Conservation (phyloP, 305 asterid species). For the Salvia sclarea region DNA sequence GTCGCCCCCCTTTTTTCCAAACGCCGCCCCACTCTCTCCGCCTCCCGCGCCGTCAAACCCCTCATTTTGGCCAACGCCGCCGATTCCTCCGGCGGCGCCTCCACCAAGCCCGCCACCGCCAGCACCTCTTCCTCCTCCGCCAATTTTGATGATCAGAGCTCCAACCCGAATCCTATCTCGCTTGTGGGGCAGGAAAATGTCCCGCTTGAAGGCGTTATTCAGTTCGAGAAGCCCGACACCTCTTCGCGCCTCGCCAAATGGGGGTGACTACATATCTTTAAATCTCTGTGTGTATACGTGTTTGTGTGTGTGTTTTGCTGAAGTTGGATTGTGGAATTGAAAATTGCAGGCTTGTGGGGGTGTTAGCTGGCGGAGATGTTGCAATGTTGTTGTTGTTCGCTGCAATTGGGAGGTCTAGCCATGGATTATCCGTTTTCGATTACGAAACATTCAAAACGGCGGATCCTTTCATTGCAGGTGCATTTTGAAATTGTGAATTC, state of each 20-base stretch:
- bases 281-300: neutral
- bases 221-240: conserved; percentile 66
- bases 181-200: conserved; percentile 57
- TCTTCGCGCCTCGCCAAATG: conserved; percentile 55
- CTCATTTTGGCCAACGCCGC: conserved; percentile 48
- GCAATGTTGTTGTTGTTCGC: conserved; percentile 72
- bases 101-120: conserved; percentile 34
- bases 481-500: neutral
- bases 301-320: neutral
- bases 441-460: conserved; percentile 71
- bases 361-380: conserved; percentile 87
- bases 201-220: conserved; percentile 84
- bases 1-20: conserved; percentile 63
- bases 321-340: conserved; percentile 20
- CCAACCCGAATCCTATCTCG: conserved; percentile 42
- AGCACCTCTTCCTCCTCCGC: conserved; percentile 31
- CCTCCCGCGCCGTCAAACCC: conserved; percentile 44
- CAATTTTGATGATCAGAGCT: conserved; percentile 34
- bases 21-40: conserved; percentile 45
- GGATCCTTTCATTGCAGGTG: conserved; percentile 93
- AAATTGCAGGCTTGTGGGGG: conserved; percentile 62
- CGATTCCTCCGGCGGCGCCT: conserved; percentile 44
- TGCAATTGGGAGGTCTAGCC: conserved; percentile 87
- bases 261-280: conserved; percentile 46
- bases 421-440: conserved; percentile 75